Base-by-base conservation (phyloP, 768 basidiomycete genomes). In the Hirschioporus abietinus region DNA sequence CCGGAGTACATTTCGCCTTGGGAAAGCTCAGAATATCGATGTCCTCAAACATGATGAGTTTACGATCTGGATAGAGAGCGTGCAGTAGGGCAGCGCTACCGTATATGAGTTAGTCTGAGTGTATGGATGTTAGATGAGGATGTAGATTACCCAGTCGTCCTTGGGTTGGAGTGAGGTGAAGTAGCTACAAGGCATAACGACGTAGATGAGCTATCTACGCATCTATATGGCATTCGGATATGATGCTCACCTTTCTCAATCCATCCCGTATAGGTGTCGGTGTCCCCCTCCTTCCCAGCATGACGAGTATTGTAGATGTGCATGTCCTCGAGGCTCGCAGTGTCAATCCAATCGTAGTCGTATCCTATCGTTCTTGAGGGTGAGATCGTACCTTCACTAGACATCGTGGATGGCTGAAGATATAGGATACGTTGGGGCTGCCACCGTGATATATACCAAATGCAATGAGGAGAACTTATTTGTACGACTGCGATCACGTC, bases 41-140 rank as follows among this genome's bases (percentile, higher is more conserved):
- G 65, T 86, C 85, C 7, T 76, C 71, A 3, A 88, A 84, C 67
- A 83, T 74, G 10, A 90, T 81, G 30, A 91, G 70, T 27, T 87
- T 85, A 70, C 88, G 80, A 10, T 83, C 81, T 7, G 90, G 88
- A 72, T 91, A 87, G 17, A 88, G 66, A 70, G 79, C 82, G 42
- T 80, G 83, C 57, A 92, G 78, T 52, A 80, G 76, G 67, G 86
- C 78, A 73, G 70, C 83, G 76, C 76, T 76, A 35, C 42, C 58
- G n/a, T 15, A 15, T 7, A 52, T 20, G 42, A 52, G 12, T 52
- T 52, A 52, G 20, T 52, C 12, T 3, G 12, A 20, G 20, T 6
- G 12, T 15, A 52, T 52, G 12, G 20, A 6, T 52, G 12, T 15
- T 15, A 35, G 63, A 18, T n/a, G 1, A 30, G 5, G 52, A 15